Conservation (phyloP, 345 rosid genomes). For the Citropsis articulata region DNA sequence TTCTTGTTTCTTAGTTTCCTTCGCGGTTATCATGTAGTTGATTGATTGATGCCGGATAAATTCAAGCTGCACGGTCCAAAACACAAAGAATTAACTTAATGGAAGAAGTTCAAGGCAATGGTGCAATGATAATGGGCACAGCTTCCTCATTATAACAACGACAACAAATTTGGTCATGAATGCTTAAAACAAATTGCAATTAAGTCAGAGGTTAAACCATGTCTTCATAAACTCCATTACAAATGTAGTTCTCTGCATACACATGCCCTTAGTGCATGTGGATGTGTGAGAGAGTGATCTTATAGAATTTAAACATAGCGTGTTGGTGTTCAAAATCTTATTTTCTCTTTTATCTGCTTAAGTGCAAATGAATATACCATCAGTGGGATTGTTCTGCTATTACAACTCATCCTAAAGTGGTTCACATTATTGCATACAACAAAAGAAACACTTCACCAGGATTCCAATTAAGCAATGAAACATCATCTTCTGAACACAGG, state of each 20-base stretch:
- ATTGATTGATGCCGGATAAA: conserved; percentile 64
- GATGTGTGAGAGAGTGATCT: neutral
- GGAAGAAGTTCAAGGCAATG: neutral
- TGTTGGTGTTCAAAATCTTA: neutral
- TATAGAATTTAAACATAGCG: neutral
- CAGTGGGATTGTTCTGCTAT: neutral
- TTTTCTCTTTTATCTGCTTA: neutral
- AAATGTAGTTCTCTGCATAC: neutral
- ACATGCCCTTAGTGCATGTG: neutral
- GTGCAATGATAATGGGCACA: neutral
- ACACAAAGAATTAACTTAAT: neutral
- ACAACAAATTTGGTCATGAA: neutral
- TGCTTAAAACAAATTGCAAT: neutral
- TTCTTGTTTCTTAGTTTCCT: conserved; percentile 29
- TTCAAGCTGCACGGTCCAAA: conserved; percentile 50
- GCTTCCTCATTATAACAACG: neutral
- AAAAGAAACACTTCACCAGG: neutral
- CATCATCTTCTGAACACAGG: neutral
- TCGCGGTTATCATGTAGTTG: conserved; percentile 32
- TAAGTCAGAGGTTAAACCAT: neutral
- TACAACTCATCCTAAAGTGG: neutral
- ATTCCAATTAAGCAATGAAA: neutral
- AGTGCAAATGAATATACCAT: neutral
- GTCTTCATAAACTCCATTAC: neutral
- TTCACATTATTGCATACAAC: neutral